phyloP scores from a whole-genome alignment of 495 filamentous ascomycete genomes.

The Penicillium bovifimosum region DNA sequence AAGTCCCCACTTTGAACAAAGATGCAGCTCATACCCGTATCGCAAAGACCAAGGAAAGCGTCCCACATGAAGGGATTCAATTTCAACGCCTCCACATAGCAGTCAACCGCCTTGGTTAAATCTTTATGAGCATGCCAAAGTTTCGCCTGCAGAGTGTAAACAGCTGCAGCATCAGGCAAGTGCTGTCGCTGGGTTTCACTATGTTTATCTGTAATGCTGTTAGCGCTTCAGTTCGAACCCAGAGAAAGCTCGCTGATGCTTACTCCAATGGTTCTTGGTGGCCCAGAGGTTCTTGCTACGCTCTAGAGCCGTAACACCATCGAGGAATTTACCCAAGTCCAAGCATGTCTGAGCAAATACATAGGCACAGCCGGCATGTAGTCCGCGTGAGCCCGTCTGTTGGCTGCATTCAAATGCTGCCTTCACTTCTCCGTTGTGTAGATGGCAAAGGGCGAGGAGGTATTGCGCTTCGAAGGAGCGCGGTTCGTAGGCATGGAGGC shows the following conservation, averaged over 20 bases:
- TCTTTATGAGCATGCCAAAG: constrained; percentile 78
- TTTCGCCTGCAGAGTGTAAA: constrained; percentile 77
- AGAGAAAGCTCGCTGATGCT: constrained; percentile 22
- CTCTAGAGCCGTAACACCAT: constrained; percentile 77
- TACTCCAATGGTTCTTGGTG: constrained; percentile 65
- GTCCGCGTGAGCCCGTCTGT: constrained; percentile 54
- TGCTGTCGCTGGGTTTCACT: constrained; percentile 58
- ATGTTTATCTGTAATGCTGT: constrained; percentile 52
- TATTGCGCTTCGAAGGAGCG: constrained; percentile 73
- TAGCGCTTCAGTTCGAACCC: constrained; percentile 1
- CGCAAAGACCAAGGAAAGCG: constrained; percentile 78
- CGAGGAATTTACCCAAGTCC: constrained; percentile 66
- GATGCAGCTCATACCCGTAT: constrained; percentile 48
- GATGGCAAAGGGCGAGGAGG: constrained; percentile 76
- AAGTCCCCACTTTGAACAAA: constrained; percentile 2
- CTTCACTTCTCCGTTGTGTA: constrained; percentile 72
- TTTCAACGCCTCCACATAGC: constrained; percentile 82
- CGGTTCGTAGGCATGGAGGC: constrained; percentile 76
- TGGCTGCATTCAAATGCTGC: constrained; percentile 69
- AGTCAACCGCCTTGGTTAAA: constrained; percentile 70
- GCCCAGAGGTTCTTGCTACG: constrained; percentile 65
- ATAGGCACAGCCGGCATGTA: constrained; percentile 82
- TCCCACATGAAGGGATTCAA: constrained; percentile 98
- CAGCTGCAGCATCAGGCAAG: constrained; percentile 77
- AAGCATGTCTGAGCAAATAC: constrained; percentile 87